These are phyloP conservation scores for Kwoniella botswanensis DNA, from an alignment of 768 basidiomycete species.

Conservation along the genomic window DNA sequence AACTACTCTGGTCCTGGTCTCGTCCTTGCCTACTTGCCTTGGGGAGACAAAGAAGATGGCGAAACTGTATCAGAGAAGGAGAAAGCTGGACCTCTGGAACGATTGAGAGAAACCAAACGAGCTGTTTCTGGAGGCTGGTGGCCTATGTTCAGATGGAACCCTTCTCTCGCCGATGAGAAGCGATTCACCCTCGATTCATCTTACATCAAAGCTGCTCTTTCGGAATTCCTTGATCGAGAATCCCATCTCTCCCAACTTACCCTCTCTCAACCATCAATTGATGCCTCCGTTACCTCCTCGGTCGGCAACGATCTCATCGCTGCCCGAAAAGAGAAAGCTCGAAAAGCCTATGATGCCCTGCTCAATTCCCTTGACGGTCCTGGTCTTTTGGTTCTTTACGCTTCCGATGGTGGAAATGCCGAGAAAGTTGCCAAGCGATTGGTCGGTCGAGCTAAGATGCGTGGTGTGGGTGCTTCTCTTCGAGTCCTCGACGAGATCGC, in stretches of 20 bases:
- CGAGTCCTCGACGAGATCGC: conserved; percentile 80
- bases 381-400: conserved; percentile 86
- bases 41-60: conserved; percentile 69
- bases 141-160: conserved; percentile 98
- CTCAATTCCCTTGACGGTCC: conserved; percentile 84
- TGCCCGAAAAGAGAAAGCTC: conserved; percentile 78
- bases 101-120: conserved; percentile 96
- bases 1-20: conserved; percentile 85
- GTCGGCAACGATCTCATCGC: conserved; percentile 83
- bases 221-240: conserved; percentile 91
- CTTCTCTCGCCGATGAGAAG: conserved; percentile 71
- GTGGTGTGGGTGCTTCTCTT: conserved; percentile 78
- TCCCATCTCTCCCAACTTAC: conserved; percentile 95
- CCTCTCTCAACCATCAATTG: conserved; percentile 74
- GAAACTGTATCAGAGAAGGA: conserved; percentile 37
- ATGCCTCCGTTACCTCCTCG: conserved; percentile 79
- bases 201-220: conserved; percentile 88
- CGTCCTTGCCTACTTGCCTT: conserved; percentile 92
- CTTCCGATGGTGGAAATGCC: conserved; percentile 92
- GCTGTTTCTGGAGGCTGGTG: conserved; percentile 96
- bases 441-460: conserved; percentile 76
- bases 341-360: conserved; percentile 81
- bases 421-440: conserved; percentile 95
- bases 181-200: conserved; percentile 93
- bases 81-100: conserved; percentile 72